Base-by-base conservation (phyloP, 768 basidiomycete species). In the Pleurotus citrinopileatus region DNA sequence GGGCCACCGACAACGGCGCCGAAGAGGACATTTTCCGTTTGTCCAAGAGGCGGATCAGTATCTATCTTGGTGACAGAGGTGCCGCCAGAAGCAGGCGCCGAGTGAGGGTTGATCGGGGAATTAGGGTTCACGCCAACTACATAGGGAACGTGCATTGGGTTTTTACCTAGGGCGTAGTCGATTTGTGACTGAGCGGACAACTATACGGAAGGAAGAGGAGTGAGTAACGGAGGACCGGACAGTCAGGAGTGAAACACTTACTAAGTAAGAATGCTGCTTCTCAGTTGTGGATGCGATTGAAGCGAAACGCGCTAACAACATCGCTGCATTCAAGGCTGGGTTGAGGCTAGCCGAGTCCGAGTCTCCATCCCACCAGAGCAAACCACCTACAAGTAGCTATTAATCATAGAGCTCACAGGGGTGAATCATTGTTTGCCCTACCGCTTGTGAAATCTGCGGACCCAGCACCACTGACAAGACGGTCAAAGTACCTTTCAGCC, bases 1-100 rank as follows among this genome's bases (percentile, higher is more conserved):
- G 94, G 94, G 26, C 94, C 95, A 40, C 95, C 95, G 12, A 96
- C 80, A 23, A 94, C 82, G 20, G 87, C 94, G 26, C 94, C 94
- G 62, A 94, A 95, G 7, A 97, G 69, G 1, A 90, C 76, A 65
- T 94, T 82, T 0, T 87, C 82, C 65, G 90, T 87, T 55, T 83
- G 70, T 9, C 48, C 48, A 13, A 51, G 48, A 8, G 71, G 72
- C 1, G 94, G 94, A 42, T 77, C 77, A 2, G 83, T 88, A 65
- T 94, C 80, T 53, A 95, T 86, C 26, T 80, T 67, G 34, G 63
- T 69, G 59, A 89, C 80, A 60, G 92, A 80, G 53, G 78, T 76
- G 1, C 91, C 93, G 26, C 94, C 94, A 55, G 87, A 88, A 2
- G 95, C 89, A 72, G 89, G 78, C 1, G 93, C 94, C 4, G 89